Evolutionary conservation across 106 monocot genomes (phyloP).

Genomic region (Iris macrosiphon): DNA sequence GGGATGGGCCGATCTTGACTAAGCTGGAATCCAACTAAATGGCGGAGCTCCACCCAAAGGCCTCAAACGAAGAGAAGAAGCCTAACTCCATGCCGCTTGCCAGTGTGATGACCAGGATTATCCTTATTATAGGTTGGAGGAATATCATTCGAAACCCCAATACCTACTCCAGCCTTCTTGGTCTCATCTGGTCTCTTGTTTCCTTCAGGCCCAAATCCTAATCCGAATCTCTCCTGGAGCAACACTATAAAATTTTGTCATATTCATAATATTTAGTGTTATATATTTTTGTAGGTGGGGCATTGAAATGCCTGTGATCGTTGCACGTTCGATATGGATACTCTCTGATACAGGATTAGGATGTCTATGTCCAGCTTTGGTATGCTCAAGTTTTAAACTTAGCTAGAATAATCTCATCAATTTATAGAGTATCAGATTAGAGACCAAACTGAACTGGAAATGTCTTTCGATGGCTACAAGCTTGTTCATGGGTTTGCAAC

Average conservation of each 20-base stretch:
- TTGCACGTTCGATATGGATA: conserved; percentile 48
- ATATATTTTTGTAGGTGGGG: conserved; percentile 48
- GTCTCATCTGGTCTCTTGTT: conserved; percentile 69
- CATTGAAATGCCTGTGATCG: conserved; percentile 48
- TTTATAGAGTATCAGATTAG: too few relatives aligned
- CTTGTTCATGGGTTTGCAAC: conserved; percentile 64
- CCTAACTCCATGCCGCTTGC: conserved; percentile 67
- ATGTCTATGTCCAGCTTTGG: conserved; percentile 77
- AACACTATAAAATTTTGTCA: too few relatives aligned
- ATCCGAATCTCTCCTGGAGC: too few relatives aligned
- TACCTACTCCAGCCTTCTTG: conserved; percentile 80
- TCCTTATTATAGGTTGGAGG: conserved; percentile 84
- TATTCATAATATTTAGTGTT: too few relatives aligned
- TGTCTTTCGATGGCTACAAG: conserved; percentile 31
- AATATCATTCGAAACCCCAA: conserved; percentile 87
- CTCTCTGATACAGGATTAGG: conserved; percentile 63
- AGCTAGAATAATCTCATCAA: neutral
- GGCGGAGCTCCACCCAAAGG: too few relatives aligned
- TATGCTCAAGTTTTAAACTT: too few relatives aligned
- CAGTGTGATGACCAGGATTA: conserved; percentile 83
- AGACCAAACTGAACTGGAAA: too few relatives aligned
- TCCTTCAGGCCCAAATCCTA: conserved; percentile 72
- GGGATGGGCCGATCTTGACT: too few relatives aligned
- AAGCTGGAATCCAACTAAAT: too few relatives aligned
- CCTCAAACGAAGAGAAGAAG: too few relatives aligned